phyloP scores from a whole-genome alignment of 2,329 filamentous ascomycete genomes.

The Fusarium sp. region DNA sequence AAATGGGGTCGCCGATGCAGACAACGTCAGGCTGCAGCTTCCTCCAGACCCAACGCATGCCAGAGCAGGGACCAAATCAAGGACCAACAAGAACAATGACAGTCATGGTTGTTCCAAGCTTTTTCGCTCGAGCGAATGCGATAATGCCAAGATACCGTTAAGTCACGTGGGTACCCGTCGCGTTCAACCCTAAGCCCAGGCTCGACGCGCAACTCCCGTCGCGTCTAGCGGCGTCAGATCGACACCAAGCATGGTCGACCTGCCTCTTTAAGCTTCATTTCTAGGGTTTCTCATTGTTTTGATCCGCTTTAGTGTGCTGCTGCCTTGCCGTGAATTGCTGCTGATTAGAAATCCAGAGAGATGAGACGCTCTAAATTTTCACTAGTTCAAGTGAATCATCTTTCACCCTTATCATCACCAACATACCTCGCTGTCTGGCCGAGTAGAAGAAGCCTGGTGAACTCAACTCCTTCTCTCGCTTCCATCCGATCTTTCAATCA shows the following conservation, averaged over 20 bases:
- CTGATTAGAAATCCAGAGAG: constrained; percentile 25
- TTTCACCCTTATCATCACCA: background rate
- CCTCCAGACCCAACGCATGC: background rate
- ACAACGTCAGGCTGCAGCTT: background rate
- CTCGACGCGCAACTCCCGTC: constrained; percentile 12
- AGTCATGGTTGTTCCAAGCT: background rate
- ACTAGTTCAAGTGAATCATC: constrained; percentile 17
- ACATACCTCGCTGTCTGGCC: background rate
- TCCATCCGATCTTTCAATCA: constrained; percentile 1
- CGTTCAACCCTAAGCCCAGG: background rate
- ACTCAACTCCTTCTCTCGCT: background rate
- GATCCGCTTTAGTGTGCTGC: background rate
- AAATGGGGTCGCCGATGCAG: background rate
- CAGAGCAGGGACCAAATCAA: background rate
- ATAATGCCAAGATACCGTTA: background rate
- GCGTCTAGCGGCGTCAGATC: constrained; percentile 5
- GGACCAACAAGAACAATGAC: background rate
- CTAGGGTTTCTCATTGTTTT: background rate
- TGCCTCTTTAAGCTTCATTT: constrained; percentile 1
- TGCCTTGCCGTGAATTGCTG: background rate
- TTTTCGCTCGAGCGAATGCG: background rate
- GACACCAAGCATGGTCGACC: constrained; percentile 8
- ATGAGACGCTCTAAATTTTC: constrained; percentile 13
- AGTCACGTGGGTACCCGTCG: constrained; percentile 38
- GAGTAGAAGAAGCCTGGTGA: background rate